Base-by-base conservation (phyloP, 2,329 filamentous ascomycete genomes). In the Chrysoporthe cubensis region DNA sequence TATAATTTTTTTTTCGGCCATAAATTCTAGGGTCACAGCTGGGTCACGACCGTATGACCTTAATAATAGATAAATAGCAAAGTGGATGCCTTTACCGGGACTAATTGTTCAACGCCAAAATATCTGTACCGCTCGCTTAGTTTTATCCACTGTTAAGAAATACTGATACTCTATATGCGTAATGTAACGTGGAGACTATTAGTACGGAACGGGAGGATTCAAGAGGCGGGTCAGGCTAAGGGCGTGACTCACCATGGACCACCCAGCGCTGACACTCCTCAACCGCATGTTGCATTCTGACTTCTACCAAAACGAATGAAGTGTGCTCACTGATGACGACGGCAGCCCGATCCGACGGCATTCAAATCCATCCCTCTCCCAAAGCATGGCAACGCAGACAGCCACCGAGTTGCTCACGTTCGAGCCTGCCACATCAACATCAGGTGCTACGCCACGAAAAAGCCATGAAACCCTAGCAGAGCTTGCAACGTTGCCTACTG, bases 391-490 rank as follows among this genome's bases (percentile, higher is more conserved):
- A 6, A 57, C 54, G 18, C 32, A 57, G 16, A 57, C 34, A 57
- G 34, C 34, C 7, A 40, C 18, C 34, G 54, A 57, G 34, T 18
- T 57, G 54, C 54, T n/a, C 6, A 34, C 54, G 14, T 40, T 57
- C 34, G 54, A 57, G 8, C 32, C 32, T 26, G 34, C 54, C 18
- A 32, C n/a, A n/a, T 37, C 54, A 18, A 57, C 26, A 26, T 44
- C 26, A 44, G 18, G 40, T 60, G 7, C 57, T 60, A 42, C 40
- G 14, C 4, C 21, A 44, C 37, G 21, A 9, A 60, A 21, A 43
- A 40, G 57, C 14, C n/a, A 60, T 44, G 57, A 59, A 42, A 60
- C n/a, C 8, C n/a, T 21, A 26, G 40, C 57, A 60, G 57, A 26
- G n/a, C 40, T n/a, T 44, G n/a, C 21, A 50, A 43, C 21, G n/a